A percentile compares a stretch with the other conserved stretches of the same genome.
These are phyloP conservation scores for Sporisorium reilianum DNA, from an alignment of 1,284 basidiomycete genomes.

Conservation along the genomic window DNA sequence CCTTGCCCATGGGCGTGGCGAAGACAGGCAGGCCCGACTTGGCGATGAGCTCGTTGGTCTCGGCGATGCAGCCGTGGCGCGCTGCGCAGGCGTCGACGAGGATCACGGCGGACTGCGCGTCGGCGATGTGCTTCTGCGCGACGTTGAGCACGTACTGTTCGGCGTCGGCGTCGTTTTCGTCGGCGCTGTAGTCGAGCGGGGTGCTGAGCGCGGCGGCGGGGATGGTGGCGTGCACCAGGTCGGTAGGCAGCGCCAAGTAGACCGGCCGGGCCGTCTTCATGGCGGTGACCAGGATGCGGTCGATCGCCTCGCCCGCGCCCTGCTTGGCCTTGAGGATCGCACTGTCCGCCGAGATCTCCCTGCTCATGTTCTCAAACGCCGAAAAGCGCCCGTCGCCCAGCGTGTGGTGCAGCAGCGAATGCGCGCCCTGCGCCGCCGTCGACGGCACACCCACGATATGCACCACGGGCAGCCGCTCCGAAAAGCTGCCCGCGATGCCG, in stretches of 20 bases:
- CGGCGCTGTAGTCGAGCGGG: conserved; percentile 68
- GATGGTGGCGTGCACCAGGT: conserved; percentile 80
- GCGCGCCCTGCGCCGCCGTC: conserved; percentile 76
- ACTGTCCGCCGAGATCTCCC: conserved; percentile 81
- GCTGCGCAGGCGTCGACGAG: conserved; percentile 89
- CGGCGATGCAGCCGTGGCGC: conserved; percentile 80
- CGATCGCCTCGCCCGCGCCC: conserved; percentile 77
- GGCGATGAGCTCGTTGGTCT: conserved; percentile 78
- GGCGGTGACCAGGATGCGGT: conserved; percentile 81
- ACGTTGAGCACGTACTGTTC: conserved; percentile 79
- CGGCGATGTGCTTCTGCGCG: conserved; percentile 72
- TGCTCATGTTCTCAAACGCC: conserved; percentile 82
- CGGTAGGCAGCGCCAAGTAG: conserved; percentile 88
- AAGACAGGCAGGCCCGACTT: conserved; percentile 73
- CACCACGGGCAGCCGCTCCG: conserved; percentile 90
- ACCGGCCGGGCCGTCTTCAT: conserved; percentile 82
- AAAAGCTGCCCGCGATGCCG: conserved; percentile 73
- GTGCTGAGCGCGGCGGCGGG: conserved; percentile 77
- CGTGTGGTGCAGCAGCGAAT: conserved; percentile 70
- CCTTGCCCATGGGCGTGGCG: conserved; percentile 88
- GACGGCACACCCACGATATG: conserved; percentile 91
- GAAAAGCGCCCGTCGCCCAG: conserved; percentile 72
- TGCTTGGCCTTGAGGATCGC: conserved; percentile 69
- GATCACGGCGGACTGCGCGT: conserved; percentile 79
- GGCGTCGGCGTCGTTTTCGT: conserved; percentile 74